Conservation (phyloP, 805 yeast species). For the Pichia insulana region DNA sequence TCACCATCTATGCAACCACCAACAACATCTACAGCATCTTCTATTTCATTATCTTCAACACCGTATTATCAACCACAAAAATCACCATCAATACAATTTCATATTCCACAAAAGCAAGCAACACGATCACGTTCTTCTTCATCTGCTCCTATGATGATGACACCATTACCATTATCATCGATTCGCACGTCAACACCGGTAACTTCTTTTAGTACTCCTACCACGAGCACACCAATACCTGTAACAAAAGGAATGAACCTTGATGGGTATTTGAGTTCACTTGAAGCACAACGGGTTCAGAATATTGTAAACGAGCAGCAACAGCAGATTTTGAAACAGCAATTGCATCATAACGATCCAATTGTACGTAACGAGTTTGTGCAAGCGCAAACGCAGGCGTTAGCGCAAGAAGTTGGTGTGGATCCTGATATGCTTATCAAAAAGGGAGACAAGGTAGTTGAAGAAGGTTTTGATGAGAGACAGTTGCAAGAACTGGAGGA, state of each 20-base stretch:
- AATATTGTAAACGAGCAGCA: conserved; percentile 2
- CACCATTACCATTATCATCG: neutral
- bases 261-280: neutral
- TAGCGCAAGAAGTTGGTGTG: no score
- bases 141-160: neutral
- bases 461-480: neutral
- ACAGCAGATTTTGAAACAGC: conserved; percentile 4
- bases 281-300: neutral
- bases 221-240: neutral
- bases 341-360: conserved; percentile 2
- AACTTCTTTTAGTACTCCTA: neutral
- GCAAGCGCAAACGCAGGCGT: no score
- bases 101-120: neutral
- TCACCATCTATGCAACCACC: conserved; percentile 1
- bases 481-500: neutral
- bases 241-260: neutral
- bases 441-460: neutral
- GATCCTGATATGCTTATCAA: neutral
- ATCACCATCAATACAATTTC: neutral
- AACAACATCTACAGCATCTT: neutral
- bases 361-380: neutral
- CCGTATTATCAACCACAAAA: neutral
- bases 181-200: neutral
- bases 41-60: neutral
- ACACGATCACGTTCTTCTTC: neutral